phyloP scores from a whole-genome alignment of 371 early-diverging fungal genomes.

The Nematocida minor region DNA sequence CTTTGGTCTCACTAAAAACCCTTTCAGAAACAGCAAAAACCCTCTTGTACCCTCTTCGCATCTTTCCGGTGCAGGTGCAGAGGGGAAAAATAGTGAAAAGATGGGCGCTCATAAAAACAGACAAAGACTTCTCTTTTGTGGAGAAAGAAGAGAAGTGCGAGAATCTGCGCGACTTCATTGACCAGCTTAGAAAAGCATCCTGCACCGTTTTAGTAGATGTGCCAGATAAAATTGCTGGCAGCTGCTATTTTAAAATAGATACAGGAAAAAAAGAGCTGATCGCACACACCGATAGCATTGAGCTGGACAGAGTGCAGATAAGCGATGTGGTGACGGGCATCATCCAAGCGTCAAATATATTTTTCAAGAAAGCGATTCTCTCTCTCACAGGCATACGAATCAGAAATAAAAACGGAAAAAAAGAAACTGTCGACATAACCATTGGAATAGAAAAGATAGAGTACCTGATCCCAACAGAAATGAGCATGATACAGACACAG shows the following conservation, averaged over 20 bases:
- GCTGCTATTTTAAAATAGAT: background rate
- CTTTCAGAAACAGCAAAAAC: background rate
- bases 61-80: slow-evolving; percentile 37
- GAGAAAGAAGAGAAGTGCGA: slow-evolving; percentile 35
- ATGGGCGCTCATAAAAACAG: slow-evolving; percentile 28
- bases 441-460: background rate
- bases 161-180: background rate
- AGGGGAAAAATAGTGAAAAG: slow-evolving; percentile 12
- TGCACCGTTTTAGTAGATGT: slow-evolving; percentile 26
- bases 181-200: background rate
- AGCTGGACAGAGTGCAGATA: background rate
- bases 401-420: slow-evolving; percentile 30
- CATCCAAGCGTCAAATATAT: background rate
- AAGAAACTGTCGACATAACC: slow-evolving; percentile 2
- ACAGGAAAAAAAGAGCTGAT: background rate
- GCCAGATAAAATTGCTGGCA: background rate
- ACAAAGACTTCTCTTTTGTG: background rate
- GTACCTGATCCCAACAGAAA: background rate
- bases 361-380: background rate
- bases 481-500: background rate
- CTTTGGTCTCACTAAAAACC: background rate
- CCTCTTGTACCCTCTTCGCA: background rate
- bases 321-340: background rate
- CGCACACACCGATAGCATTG: background rate
- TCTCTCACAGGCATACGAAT: slow-evolving; percentile 14